Conservation (phyloP, 225 moss, liverwort and hornwort species). For the Thuidium tamariscinum region DNA sequence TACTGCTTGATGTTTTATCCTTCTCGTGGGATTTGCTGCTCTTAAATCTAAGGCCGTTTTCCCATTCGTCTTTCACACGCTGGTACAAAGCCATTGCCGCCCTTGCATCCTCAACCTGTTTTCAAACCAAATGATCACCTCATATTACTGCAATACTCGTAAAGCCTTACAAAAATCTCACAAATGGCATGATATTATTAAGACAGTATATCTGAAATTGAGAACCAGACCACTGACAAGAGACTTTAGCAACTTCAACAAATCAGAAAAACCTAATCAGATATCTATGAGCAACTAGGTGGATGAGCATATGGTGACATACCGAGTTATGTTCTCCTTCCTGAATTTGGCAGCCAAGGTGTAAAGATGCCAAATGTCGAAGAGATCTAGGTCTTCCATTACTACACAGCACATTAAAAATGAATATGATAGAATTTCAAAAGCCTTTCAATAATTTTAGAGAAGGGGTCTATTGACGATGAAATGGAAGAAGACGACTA, state of each 20-base stretch:
- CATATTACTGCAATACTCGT: not conserved
- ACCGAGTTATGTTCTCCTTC: slow-evolving; percentile 79
- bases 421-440: not conserved
- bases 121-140: not conserved
- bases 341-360: slow-evolving; percentile 69
- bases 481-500: not conserved
- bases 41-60: slow-evolving; percentile 32
- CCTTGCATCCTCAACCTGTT: slow-evolving; percentile 80
- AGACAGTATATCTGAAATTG: not conserved
- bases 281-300: not conserved
- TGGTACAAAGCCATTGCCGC: slow-evolving; percentile 76
- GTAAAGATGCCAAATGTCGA: slow-evolving; percentile 56
- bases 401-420: slow-evolving; percentile 10
- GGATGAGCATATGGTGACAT: not conserved
- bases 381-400: slow-evolving; percentile 68
- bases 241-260: not conserved
- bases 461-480: not conserved
- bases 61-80: slow-evolving; percentile 66
- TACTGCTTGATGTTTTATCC: not conserved
- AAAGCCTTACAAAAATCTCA: not conserved
- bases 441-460: too few relatives aligned
- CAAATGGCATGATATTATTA: not conserved
- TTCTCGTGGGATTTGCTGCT: slow-evolving; percentile 5
- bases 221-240: not conserved
- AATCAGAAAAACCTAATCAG: not conserved